These are phyloP conservation scores for Cryomyces minteri DNA, from an alignment of 495 filamentous ascomycete genomes.

Conservation along the genomic window DNA sequence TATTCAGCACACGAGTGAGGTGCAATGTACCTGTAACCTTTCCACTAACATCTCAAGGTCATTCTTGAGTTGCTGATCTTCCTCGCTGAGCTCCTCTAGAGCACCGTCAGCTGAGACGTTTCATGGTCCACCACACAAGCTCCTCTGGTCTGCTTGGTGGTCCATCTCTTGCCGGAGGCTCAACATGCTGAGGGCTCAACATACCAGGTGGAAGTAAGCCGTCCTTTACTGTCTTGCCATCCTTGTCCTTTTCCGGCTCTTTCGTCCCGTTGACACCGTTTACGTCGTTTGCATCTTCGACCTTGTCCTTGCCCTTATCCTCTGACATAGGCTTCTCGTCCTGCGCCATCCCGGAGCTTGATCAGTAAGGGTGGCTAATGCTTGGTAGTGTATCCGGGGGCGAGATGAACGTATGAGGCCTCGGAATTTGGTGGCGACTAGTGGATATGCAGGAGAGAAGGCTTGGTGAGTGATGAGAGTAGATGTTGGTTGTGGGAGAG, in stretches of 20 bases:
- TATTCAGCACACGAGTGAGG: neutral
- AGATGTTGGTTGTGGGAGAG: no score
- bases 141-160: constrained; percentile 4
- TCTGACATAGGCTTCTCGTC: constrained; percentile 59
- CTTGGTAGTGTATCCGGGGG: no score
- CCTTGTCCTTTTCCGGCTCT: constrained; percentile 45
- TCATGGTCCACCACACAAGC: constrained; percentile 2
- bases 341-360: constrained; percentile 51
- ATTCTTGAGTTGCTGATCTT: constrained; percentile 93
- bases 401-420: no score
- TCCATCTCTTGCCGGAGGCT: neutral
- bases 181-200: constrained; percentile 3
- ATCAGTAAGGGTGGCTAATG: neutral
- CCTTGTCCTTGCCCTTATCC: constrained; percentile 96
- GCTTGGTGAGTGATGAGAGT: no score
- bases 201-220: constrained; percentile 34
- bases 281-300: constrained; percentile 38
- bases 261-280: constrained; percentile 40
- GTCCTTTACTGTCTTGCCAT: constrained; percentile 47
- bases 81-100: constrained; percentile 82
- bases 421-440: no score
- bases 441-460: no score
- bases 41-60: constrained; percentile 98
- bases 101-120: constrained; percentile 10
- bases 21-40: constrained; percentile 56